Evolutionary conservation across 2,329 filamentous ascomycete species (phyloP), one percentile per base, ranked within the genome.

Genomic region (Thielaviopsis punctulata): DNA sequence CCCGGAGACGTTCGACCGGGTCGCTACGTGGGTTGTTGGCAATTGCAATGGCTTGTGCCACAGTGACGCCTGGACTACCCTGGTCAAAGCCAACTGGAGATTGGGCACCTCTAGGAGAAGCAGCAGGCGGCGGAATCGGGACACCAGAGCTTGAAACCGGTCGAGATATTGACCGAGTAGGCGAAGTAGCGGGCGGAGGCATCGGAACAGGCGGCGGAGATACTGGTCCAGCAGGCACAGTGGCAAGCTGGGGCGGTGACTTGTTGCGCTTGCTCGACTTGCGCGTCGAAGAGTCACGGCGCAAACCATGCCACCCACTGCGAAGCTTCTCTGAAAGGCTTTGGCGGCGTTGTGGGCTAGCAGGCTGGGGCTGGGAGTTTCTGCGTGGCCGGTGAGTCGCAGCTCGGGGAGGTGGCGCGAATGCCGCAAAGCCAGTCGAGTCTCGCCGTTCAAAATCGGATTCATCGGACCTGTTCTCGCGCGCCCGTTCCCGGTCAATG

Each of bases 1-100:
- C 64, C 46, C 64, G 64, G 48, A 70, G 63, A 47, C 65, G 66
- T 46, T 60, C 60, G 33, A 69, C 58, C 18, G 68, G 68, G 9
- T 63, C 66, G 25, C 62, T 61, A 48, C 60, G 54, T 22, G 51
- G 44, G 56, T 61, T 49, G 61, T 57, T 43, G 60, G 60, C 45
- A 61, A 58, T 15, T 9, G 46, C 50, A 27, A 52, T 47, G 3
- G 33, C 56, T 2, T 45, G 52, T 18, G 52, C 49, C 7, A 47
- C 45, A n/a, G 36, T 45, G 9, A 53, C 48, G 36, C 39, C 45
- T 9, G 55, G 53, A 36, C n/a, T n/a, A 18, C n/a, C n/a, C n/a
- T 41, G 36, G 25, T 52, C 56, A 43, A 57, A 58, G 2, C 62
- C 62, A 22, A 43, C 45, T 13, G 22, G 50, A 58, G 21, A 64